Percentiles rank a stretch among this genome's conserved stretches.
Evolutionary conservation across 202 grass and related monocot genomes (phyloP).

Genomic region (Zoysia matrella): DNA sequence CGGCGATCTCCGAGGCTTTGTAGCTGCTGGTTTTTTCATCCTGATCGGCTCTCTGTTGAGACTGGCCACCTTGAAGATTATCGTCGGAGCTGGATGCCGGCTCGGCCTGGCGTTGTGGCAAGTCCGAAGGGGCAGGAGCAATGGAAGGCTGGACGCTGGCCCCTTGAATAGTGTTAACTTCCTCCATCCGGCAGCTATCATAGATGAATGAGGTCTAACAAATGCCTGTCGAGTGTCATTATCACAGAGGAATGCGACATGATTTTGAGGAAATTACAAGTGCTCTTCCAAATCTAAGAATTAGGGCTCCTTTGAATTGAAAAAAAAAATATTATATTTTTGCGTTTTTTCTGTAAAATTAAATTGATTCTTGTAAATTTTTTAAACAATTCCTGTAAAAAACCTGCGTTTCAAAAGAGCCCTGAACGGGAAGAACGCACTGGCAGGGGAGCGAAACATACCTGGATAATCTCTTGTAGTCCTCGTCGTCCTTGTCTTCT

Average conservation of each 20-base stretch:
- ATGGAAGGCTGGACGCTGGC: not conserved
- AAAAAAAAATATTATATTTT: no score
- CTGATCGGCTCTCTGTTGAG: not conserved
- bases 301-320: no score
- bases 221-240: not conserved
- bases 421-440: not conserved
- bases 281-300: no score
- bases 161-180: constrained; percentile 22
- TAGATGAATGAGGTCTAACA: constrained; percentile 35
- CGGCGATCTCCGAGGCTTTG: constrained; percentile 24
- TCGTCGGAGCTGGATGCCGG: not conserved
- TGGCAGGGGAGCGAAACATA: not conserved
- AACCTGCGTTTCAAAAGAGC: not conserved
- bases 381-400: not conserved
- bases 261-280: no score
- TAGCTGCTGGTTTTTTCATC: not conserved
- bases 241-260: not conserved
- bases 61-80: not conserved
- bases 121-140: not conserved
- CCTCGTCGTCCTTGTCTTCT: not conserved
- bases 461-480: constrained; percentile 20
- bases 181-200: constrained; percentile 52
- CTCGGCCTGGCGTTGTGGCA: not conserved
- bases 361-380: no score
- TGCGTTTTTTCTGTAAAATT: no score